Evolutionary conservation across 768 basidiomycete genomes (phyloP), one percentile per base, ranked within the genome.

Genomic region (Mycena olivaceomarginata): DNA sequence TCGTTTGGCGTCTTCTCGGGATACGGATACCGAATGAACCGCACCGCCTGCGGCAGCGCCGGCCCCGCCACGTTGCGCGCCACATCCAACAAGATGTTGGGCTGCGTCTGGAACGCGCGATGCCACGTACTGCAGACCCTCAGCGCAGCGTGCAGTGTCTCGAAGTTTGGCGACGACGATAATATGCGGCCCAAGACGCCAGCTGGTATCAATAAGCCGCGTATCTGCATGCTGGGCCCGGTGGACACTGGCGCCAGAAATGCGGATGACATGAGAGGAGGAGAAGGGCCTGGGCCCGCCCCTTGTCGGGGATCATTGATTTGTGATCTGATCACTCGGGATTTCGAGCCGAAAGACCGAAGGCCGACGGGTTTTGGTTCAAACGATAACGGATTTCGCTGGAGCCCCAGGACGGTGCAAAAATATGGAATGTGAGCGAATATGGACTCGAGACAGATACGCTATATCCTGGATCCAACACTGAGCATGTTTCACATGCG

Each of bases 1-100:
- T 64, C 22, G 65, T 70, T 79, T 62, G n/a, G 56, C 37, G 46
- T 64, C 77, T 79, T 79, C 53, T 75, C 67, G 0, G 77, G 77
- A 31, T 79, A 79, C 53, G 77, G 77, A 67, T 75, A 79, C 72
- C 77, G 67, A 1, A 77, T 12, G 39, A 77, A 70, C 10, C 77
- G 77, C 31, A 77, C 68, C 15, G 77, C 77, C 56, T 77, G 77
- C 2, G 60, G 62, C 10, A 78, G 65, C 56, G 78, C 74, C 8
- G 74, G 70, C 1, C 78, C 78, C 15, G 74, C 70, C 0, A 76
- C n/a, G 16, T 76, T 76, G 10, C 25, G 41, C 25, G 78, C 78
- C 53, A 76, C 78, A 3, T 67, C 31, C 56, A 60, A 4, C 13
- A 70, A 3, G 16, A 76, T 7, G 13, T 22, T 65, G 4, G 65